Evolutionary conservation across 2,329 filamentous ascomycete species (phyloP), one percentile per base, ranked within the genome.

Genomic region (Verticillium albo-atrum): DNA sequence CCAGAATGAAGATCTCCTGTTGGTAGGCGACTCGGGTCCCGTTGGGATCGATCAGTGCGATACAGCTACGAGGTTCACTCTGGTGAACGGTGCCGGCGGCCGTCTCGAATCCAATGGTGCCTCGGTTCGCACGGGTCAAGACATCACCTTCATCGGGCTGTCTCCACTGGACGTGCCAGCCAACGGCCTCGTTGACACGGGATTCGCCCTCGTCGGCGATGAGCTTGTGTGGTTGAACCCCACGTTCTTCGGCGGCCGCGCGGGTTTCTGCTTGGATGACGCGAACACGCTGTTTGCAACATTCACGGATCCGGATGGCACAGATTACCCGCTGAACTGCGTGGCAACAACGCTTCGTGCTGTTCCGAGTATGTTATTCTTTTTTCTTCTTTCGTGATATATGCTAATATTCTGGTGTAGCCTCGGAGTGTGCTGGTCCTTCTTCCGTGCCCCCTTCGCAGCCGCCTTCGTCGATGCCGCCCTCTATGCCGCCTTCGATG

Each of bases 211-310:
- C 10, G 23, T 23, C 28, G 54, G 54, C 12, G 54, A 55, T 23
- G 32, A 23, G 28, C 53, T 61, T 35, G 54, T 25, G 34, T 61
- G 60, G 60, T 6, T 32, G 12, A 61, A 60, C 30, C 14, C 34
- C 25, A 20, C 17, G 25, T 61, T 63, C 52, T 63, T 62, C 26
- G 55, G 55, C 32, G 59, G 57, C 47, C 34, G 55, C 23, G 61
- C 61, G 28, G 60, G 54, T 17, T 61, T 61, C 51, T 63, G 61
- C 20, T 54, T 60, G 50, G 60, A 59, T 30, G 23, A 28, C 26
- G 54, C 23, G 32, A 55, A 58, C 23, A 47, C 54, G 27, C 37
- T 61, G 6, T 61, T 37, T 35, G 60, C 61, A 3, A 62, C 57
- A 12, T 61, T 63, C 27, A 55, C 28, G 23, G 30, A 63, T 52